Evolutionary conservation across 768 basidiomycete genomes (phyloP), one percentile per base, ranked within the genome.

Genomic region (Hysterangium stoloniferum): DNA sequence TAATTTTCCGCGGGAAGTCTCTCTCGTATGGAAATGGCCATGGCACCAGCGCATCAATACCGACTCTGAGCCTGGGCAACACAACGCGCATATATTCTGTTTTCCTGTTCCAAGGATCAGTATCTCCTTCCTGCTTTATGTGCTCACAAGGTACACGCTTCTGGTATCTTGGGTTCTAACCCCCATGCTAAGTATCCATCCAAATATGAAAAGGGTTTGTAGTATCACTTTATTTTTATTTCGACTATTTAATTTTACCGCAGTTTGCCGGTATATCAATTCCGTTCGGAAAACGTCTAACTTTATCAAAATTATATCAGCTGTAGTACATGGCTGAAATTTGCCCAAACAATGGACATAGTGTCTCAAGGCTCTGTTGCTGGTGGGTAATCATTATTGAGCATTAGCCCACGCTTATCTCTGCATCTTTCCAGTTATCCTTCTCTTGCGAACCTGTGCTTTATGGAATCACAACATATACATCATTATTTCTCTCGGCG

Each of bases 21-120:
- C 44, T n/a, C 44, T 45, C 44, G 15, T 45, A 19, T 45, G 44
- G 44, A 27, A 31, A 20, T 45, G 44, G 44, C 44, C 44, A n/a
- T 45, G 9, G 44, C 8, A 5, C 15, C 8, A 11, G 11, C 8
- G 12, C 9, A 20, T 11, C 19, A 8, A 41, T 8, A 9, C 9
- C 11, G 33, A 17, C 33, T 11, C 38, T 11, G 12, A 20, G 11
- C 8, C 8, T 8, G 38, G 38, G n/a, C n/a, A n/a, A n/a, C n/a
- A n/a, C 38, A 20, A 11, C 9, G 38, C 38, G 12, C 33, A 9
- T 34, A 34, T n/a, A n/a, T 34, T 34, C 33, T 9, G n/a, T 9
- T n/a, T 9, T 9, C 33, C 33, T 34, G n/a, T 34, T 34, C 33
- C 33, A 34, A 27, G 24, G 24, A 6, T 45, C 28, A 45, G 22